phyloP scores from a whole-genome alignment of 176 grass and related monocot species.

The Ensete ventricosum region DNA sequence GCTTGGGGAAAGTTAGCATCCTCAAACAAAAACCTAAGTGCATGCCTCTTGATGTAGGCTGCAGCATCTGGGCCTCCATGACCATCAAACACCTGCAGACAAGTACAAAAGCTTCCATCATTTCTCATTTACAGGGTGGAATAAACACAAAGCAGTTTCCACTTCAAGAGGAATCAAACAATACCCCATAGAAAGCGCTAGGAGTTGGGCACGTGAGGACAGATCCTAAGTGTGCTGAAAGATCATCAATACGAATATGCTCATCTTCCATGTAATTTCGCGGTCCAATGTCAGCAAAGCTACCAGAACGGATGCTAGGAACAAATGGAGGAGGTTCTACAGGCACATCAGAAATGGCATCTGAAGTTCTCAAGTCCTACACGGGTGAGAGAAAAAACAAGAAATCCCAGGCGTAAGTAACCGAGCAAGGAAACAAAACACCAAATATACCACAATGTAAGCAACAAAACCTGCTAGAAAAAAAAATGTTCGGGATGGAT shows the following conservation, averaged over 20 bases:
- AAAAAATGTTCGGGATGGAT: no score
- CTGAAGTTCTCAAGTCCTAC: constrained; percentile 34
- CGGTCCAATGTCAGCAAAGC: constrained; percentile 72
- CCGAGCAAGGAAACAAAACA: background rate
- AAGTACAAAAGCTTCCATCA: background rate
- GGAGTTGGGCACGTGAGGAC: constrained; percentile 44
- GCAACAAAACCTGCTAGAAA: no score
- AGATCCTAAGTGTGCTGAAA: constrained; percentile 54
- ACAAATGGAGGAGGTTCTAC: constrained; percentile 31
- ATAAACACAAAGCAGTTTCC: constrained; percentile 6
- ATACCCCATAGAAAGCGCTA: constrained; percentile 83
- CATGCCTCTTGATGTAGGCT: constrained; percentile 72
- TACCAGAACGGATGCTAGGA: constrained; percentile 65
- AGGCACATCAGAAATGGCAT: constrained; percentile 19
- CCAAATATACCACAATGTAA: no score
- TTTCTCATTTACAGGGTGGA: background rate
- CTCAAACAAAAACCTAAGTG: constrained; percentile 60
- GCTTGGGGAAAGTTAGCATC: constrained; percentile 50
- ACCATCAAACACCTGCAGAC: constrained; percentile 76
- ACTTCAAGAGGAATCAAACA: background rate
- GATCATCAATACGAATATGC: constrained; percentile 77
- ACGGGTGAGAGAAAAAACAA: constrained; percentile 1
- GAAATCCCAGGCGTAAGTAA: background rate
- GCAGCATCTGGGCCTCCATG: constrained; percentile 86
- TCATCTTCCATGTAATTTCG: constrained; percentile 88